Base-by-base conservation (phyloP, 345 rosid genomes). In the Limnanthes douglasii region DNA sequence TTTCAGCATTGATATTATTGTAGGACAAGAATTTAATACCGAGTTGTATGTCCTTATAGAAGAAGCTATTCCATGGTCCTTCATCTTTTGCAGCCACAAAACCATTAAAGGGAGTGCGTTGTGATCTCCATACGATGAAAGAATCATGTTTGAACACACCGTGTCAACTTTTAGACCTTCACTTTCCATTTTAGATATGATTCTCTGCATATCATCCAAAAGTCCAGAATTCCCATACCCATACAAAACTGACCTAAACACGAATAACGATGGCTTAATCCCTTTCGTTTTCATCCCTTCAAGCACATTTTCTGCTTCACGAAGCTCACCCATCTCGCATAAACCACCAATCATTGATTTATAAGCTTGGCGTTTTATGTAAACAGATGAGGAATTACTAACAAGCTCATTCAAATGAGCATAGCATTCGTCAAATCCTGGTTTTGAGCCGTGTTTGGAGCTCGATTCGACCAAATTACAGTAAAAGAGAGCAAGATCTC, bases 1-100 rank as follows among this genome's bases (percentile, higher is more conserved):
- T 39, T 22, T 62, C 28, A 68, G 28, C 51, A 68, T 10, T 0
- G 69, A 59, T 39, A 43, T 39, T 15, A 78, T 37, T 2, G 51
- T 41, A 1, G 76, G 75, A 41, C 97, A 88, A 0, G 88, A 71
- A 57, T 73, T 78, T 63, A 71, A 46, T 21, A 72, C 88, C 5
- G 93, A 62, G 68, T 82, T 78, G 52, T 64, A 86, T 25, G 93
- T 82, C 46, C 82, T 60, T 31, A 48, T 21, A 1, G 97, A 78
- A 21, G 66, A 51, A 9, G 80, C 66, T 56, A 86, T 64, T 0
- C 41, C 58, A 12, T 15, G 35, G 15, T 3, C 21, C 47, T 65
- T 86, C 68, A 75, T 54, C 46, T 61, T 71, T 53, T 28, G 50
- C 39, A 82, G 55, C 93, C 93, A 86, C 26, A 50, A 43, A 39